These are phyloP conservation scores for Zymoseptoria crescenta DNA, from an alignment of 2,329 filamentous ascomycete genomes.

Conservation along the genomic window DNA sequence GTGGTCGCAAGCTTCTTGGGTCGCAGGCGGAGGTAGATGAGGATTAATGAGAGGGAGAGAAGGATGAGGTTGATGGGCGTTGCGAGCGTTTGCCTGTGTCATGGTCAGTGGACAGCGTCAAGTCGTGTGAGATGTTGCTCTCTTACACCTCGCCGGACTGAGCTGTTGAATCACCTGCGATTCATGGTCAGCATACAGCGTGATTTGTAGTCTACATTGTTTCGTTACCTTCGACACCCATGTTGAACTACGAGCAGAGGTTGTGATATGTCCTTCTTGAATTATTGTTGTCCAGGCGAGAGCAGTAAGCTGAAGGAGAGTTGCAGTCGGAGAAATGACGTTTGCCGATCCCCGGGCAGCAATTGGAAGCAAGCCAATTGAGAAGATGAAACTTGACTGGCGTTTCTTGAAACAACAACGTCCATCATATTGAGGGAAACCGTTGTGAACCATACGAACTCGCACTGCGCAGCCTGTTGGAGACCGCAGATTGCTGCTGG, in stretches of 20 bases:
- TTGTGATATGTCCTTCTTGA: neutral
- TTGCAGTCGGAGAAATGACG: neutral
- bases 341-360: neutral
- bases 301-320: neutral
- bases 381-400: neutral
- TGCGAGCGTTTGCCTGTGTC: conserved; percentile 44
- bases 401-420: neutral
- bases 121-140: conserved; percentile 6
- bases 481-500: too few species aligned
- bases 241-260: neutral
- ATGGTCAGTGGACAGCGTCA: neutral
- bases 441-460: neutral
- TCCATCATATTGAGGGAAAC: neutral
- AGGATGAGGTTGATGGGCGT: conserved; percentile 57
- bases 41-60: conserved; percentile 48
- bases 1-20: conserved; percentile 40
- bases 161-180: conserved; percentile 3
- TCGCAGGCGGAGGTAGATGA: conserved; percentile 53
- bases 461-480: too few species aligned
- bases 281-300: neutral
- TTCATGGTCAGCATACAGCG: neutral
- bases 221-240: neutral
- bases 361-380: too few species aligned
- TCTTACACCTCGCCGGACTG: conserved; percentile 10
- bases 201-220: neutral